Conservation (phyloP, 768 basidiomycete genomes). For the Crepidotus variabilis region DNA sequence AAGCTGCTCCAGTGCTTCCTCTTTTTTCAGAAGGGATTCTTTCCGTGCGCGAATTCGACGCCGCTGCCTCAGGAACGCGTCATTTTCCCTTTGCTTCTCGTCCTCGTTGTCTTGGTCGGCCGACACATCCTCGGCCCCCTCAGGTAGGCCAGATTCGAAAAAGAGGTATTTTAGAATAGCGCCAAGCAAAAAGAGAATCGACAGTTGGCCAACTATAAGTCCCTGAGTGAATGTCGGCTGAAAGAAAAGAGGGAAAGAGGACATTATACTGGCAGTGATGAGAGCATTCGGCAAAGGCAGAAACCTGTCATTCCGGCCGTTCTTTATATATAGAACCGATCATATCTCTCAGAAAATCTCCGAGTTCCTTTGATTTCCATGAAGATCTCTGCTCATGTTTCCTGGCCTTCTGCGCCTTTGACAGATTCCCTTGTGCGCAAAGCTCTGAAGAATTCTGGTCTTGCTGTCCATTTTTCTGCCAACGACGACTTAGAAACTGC, state of each 20-base stretch:
- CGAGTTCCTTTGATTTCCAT: constrained; percentile 3
- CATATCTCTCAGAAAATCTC: neutral
- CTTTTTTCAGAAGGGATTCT: neutral
- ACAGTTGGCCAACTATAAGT: constrained; percentile 87
- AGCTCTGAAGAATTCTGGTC: constrained; percentile 27
- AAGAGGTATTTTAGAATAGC: constrained; percentile 94
- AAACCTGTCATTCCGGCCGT: neutral
- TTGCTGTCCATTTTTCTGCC: constrained; percentile 11
- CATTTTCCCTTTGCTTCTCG: constrained; percentile 18
- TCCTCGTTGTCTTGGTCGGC: constrained; percentile 56
- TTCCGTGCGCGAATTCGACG: constrained; percentile 21
- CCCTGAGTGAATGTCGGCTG: constrained; percentile 95
- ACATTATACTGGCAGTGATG: constrained; percentile 28
- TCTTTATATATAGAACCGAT: neutral
- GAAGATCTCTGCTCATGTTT: constrained; percentile 28
- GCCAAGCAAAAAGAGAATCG: constrained; percentile 71
- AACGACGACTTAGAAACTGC: constrained; percentile 9
- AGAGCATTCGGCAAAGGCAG: neutral
- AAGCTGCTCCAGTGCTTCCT: constrained; percentile 16
- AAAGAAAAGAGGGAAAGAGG: constrained; percentile 66
- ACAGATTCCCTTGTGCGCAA: constrained; percentile 41
- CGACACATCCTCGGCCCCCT: constrained; percentile 49
- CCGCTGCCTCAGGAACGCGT: constrained; percentile 37
- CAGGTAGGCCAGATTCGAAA: constrained; percentile 65
- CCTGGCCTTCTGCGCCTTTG: constrained; percentile 49